Evolutionary conservation across 2,329 filamentous ascomycete species (phyloP), one percentile per base, ranked within the genome.

Genomic region (Domatiomyces globalis): DNA sequence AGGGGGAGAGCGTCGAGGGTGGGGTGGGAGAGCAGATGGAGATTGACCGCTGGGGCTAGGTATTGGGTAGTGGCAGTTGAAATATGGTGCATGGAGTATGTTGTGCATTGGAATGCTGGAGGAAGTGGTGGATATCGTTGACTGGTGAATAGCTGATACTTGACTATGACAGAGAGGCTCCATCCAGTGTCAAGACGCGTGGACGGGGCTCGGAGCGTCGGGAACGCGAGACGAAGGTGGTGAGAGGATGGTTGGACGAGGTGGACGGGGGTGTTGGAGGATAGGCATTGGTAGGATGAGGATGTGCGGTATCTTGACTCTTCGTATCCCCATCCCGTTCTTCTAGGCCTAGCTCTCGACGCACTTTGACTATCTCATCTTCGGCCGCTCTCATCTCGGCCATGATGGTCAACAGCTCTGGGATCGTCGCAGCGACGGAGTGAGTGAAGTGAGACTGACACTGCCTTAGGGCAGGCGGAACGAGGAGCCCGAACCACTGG

Each of bases 401-500:
- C 5, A 63, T 53, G 3, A 67, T 60, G 45, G 61, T 66, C 12
- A 68, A 63, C 51, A 74, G 55, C 20, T 65, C 58, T 1, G 69
- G 63, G 20, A 72, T 58, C 1, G 60, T 55, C 7, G 60, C 60
- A 22, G 66, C 62, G n/a, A 72, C 57, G 12, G 63, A 69, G n/a
- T 60, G 56, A 6, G 59, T 63, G 54, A 75, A 75, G 12, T 65
- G 66, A 46, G 56, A 62, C 57, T 74, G 72, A 2, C 71, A 68
- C 39, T 54, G 64, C 50, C 70, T 70, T 36, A 75, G 63, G 20
- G 69, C 64, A 8, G 64, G 63, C 2, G 73, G 69, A 17, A 71
- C 66, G 10, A 75, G 62, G 43, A 75, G 69, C 5, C 72, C 73
- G 57, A 72, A 75, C 72, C 72, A 74, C 19, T 65, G 63, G 20